Percentiles rank a stretch among this genome's conserved stretches.
Evolutionary conservation across 2,329 filamentous ascomycete species (phyloP).

Genomic region (Thelonectria olida): DNA sequence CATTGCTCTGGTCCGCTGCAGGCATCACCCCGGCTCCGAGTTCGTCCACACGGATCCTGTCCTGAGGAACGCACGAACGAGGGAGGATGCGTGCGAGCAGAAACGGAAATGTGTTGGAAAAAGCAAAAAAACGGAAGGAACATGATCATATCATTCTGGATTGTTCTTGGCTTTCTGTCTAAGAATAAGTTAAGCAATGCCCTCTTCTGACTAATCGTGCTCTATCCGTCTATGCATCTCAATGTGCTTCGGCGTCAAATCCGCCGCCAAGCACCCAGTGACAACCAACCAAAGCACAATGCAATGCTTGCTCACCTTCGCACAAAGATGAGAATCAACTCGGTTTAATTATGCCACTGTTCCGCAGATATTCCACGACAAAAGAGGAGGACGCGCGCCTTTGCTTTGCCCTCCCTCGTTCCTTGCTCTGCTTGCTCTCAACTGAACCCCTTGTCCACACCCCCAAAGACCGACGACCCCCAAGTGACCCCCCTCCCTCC

Average conservation of each 20-base stretch:
- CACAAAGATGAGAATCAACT: too few relatives aligned
- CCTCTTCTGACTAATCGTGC: background rate
- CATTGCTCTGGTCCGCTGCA: constrained; percentile 30
- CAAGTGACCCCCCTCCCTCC: constrained; percentile 1
- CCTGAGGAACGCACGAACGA: background rate
- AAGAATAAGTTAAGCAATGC: background rate
- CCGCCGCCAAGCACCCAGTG: background rate
- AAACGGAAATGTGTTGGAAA: background rate
- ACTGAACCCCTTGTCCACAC: background rate
- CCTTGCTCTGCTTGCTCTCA: too few relatives aligned
- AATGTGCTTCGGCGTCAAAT: background rate
- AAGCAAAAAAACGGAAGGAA: background rate
- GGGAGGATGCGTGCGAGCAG: background rate
- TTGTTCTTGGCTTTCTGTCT: background rate
- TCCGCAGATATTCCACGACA: too few relatives aligned
- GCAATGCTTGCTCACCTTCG: too few relatives aligned
- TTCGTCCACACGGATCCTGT: constrained; percentile 9
- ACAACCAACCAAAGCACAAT: too few relatives aligned
- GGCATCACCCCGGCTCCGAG: constrained; percentile 31
- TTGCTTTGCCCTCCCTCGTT: too few relatives aligned
- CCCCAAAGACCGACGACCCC: too few relatives aligned
- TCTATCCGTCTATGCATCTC: background rate
- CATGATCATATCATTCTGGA: background rate
- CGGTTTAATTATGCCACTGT: too few relatives aligned
- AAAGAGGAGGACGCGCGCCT: too few relatives aligned